A percentile compares a stretch with the other conserved stretches of the same genome.
Evolutionary conservation across 306 rosid genomes (phyloP).

Genomic region (Inga oerstediana): DNA sequence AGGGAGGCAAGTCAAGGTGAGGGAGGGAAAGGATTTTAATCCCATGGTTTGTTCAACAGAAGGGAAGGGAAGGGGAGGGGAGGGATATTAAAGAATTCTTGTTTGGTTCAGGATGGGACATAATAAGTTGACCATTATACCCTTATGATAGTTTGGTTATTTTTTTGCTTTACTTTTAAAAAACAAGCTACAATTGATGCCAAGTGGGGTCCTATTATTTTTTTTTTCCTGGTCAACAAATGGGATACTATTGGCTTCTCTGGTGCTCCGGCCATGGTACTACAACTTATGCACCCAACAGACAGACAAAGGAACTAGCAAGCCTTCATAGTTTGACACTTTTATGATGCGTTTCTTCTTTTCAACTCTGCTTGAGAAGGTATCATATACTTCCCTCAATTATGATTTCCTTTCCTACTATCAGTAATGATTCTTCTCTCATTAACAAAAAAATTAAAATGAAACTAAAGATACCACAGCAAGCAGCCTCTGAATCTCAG

Average conservation of each 20-base stretch:
- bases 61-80: too few species aligned
- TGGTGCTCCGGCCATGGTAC: neutral
- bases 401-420: neutral
- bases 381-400: neutral
- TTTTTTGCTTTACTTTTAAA: neutral
- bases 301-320: neutral
- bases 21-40: too few species aligned
- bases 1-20: too few species aligned
- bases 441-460: neutral
- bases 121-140: neutral
- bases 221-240: neutral
- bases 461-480: slow-evolving; percentile 59
- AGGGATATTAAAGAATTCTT: too few species aligned
- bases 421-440: neutral
- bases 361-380: neutral
- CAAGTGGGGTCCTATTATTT: neutral
- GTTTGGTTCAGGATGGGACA: neutral
- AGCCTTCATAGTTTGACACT: neutral
- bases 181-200: neutral
- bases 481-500: slow-evolving; percentile 68
- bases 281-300: neutral
- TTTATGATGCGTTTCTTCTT: neutral
- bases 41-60: too few species aligned
- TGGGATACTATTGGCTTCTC: neutral
- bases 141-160: neutral